Percentiles rank a stretch among this genome's conserved stretches.
Evolutionary conservation across 1,284 basidiomycete species (phyloP).

Genomic region (Ceratobasidium sp.): DNA sequence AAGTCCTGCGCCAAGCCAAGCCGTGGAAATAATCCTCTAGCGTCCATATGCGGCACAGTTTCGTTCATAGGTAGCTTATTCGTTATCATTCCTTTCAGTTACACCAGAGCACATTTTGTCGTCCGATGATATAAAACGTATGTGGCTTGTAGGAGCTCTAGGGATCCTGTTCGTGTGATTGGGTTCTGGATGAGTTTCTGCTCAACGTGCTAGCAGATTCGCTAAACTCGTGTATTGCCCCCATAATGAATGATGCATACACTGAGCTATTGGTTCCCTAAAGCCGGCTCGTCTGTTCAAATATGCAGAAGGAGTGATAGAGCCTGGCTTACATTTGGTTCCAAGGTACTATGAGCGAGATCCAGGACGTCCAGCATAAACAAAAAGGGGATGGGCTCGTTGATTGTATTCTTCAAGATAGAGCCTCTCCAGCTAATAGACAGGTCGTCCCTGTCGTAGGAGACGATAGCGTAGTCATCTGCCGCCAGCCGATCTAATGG

Average conservation of each 20-base stretch:
- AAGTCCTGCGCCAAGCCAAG: too few relatives aligned
- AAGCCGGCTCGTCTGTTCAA: neutral
- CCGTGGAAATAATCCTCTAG: too few relatives aligned
- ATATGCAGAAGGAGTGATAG: neutral
- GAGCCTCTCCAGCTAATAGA: neutral
- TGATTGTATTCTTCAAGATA: neutral
- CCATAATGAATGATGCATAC: neutral
- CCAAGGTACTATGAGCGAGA: neutral
- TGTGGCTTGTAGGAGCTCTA: neutral
- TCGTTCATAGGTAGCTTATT: too few relatives aligned
- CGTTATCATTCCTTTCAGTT: too few relatives aligned
- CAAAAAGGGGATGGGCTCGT: neutral
- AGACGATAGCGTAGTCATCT: neutral
- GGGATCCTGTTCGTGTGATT: neutral
- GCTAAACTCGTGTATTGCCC: neutral
- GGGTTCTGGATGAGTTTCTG: neutral
- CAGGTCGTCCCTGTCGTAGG: neutral
- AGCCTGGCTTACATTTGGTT: neutral
- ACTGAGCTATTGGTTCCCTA: neutral
- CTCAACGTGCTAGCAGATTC: neutral
- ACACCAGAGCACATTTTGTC: too few relatives aligned
- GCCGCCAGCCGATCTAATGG: neutral
- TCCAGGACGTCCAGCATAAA: neutral
- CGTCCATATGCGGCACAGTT: too few relatives aligned
- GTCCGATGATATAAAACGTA: too few relatives aligned